Base-by-base conservation (phyloP, 1,284 basidiomycete genomes). In the Laetiporus sulphureus region DNA sequence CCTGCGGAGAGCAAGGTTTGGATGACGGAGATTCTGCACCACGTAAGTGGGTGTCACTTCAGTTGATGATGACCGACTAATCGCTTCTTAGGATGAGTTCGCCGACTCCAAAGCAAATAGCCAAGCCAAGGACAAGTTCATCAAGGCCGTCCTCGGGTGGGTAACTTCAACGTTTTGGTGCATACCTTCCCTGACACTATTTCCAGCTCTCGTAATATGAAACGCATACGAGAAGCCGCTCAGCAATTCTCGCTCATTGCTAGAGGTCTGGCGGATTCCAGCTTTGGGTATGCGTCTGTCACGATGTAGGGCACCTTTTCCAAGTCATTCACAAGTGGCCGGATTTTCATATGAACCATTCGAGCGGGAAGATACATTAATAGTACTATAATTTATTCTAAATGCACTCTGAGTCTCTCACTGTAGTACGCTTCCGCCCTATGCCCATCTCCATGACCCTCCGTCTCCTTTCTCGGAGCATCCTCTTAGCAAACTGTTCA, bases 41-140 rank as follows among this genome's bases (percentile, higher is more conserved):
- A 79, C 37, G 89, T 90, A 53, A 45, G 83, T 64, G 2, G 31
- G 27, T 18, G 32, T 13, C 15, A 16, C 32, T 39, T 15, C 10
- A 25, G 21, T 25, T 22, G 10, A 24, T 37, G 35, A 31, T 37
- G 37, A 13, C 20, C 24, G 20, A 20, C 27, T 10, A 10, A n/a
- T 11, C n/a, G 20, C 12, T 31, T 35, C 37, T 36, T 43, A 86
- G 80, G 68, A 73, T 27, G 73, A 82, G 52, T 87, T 88, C 53
- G 63, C 76, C 13, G 69, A 63, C 15, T 82, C 77, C 23, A 80
- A 77, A 50, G 84, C 82, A 0, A 73, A 68, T 1, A 54, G 63
- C 1, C 84, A 83, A 40, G 79, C 81, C 4, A 93, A 92, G 61
- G 77, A 83, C 45, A 77, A 79, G 50, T 83, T 94, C 51, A 71